Conservation (phyloP, 2,329 filamentous ascomycete species). For the Nothophaeocryptopus gaeumannii region DNA sequence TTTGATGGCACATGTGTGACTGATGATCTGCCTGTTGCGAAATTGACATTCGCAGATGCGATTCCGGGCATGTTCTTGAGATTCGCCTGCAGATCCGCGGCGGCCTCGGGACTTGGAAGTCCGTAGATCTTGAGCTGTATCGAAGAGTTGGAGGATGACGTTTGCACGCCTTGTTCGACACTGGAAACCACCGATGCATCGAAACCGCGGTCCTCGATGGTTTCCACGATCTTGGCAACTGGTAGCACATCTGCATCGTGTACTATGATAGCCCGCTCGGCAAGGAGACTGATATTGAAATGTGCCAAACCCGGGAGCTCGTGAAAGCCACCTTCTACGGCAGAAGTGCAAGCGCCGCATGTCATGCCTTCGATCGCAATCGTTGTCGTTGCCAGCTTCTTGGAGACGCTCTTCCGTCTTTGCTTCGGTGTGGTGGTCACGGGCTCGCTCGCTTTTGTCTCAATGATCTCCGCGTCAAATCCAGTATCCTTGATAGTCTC, state of each 20-base stretch:
- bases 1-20: slow-evolving; percentile 69
- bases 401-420: slow-evolving; percentile 39
- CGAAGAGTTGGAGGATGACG: slow-evolving; percentile 54
- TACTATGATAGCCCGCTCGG: slow-evolving; percentile 83
- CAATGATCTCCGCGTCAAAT: slow-evolving; percentile 82
- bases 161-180: slow-evolving; percentile 56
- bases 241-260: slow-evolving; percentile 73
- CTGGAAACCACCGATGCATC: slow-evolving; percentile 81
- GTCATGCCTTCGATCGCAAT: slow-evolving; percentile 95
- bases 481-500: slow-evolving; percentile 89
- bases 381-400: slow-evolving; percentile 65
- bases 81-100: slow-evolving; percentile 66
- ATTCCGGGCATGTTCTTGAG: slow-evolving; percentile 68
- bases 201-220: slow-evolving; percentile 87
- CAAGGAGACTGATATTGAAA: slow-evolving; percentile 92
- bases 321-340: slow-evolving; percentile 79
- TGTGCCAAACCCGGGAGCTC: slow-evolving; percentile 73
- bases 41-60: slow-evolving; percentile 67
- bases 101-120: slow-evolving; percentile 66
- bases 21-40: slow-evolving; percentile 69
- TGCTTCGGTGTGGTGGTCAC: slow-evolving; percentile 36
- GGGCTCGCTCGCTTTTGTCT: slow-evolving; percentile 56
- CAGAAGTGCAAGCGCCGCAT: slow-evolving; percentile 91
- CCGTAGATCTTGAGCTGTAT: slow-evolving; percentile 85
- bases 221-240: slow-evolving; percentile 71